phyloP scores from a whole-genome alignment of 75 land plant genomes.

The Adiantum capillusveneris region DNA sequence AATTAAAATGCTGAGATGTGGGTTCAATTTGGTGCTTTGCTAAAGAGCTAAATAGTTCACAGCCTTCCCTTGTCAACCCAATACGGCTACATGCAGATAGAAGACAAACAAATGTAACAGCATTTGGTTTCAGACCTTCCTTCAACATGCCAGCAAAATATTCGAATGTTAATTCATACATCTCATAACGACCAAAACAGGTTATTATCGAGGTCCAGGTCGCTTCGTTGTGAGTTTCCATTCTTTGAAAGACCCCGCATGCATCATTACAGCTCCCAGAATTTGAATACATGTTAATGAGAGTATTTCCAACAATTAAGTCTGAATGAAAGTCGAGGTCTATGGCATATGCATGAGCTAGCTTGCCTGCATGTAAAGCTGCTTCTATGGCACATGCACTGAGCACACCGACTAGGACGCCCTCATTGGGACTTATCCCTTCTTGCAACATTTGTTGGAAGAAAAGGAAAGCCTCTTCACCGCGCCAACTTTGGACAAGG shows the following conservation, averaged over 20 bases:
- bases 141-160: slow-evolving; percentile 23
- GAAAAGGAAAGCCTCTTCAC: slow-evolving; percentile 11
- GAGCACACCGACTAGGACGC: slow-evolving; percentile 12
- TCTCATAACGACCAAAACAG: slow-evolving; percentile 14
- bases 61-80: slow-evolving; percentile 28
- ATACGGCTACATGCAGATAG: slow-evolving; percentile 19
- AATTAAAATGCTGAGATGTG: slow-evolving; percentile 52
- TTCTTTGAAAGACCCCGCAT: slow-evolving; percentile 12
- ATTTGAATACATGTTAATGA: slow-evolving; percentile 28
- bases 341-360: slow-evolving; percentile 13
- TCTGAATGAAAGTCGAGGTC: slow-evolving; percentile 4
- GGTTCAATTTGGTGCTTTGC: slow-evolving; percentile 28
- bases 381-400: slow-evolving; percentile 25
- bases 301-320: slow-evolving; percentile 13
- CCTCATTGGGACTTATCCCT: slow-evolving; percentile 16
- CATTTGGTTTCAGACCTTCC: slow-evolving; percentile 6
- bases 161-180: slow-evolving; percentile 10
- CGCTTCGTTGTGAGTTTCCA: slow-evolving; percentile 6
- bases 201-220: slow-evolving; percentile 30
- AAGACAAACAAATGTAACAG: slow-evolving; percentile 17
- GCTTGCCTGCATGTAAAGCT: slow-evolving; percentile 18
- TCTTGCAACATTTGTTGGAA: slow-evolving; percentile 20
- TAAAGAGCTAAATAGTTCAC: slow-evolving; percentile 36
- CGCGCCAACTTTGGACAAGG: slow-evolving; percentile 10
- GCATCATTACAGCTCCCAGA: slow-evolving; percentile 16